Percentiles rank a stretch among this genome's conserved stretches.
These are phyloP conservation scores for Kernera saxatilis DNA, from an alignment of 345 rosid genomes.

Conservation along the genomic window DNA sequence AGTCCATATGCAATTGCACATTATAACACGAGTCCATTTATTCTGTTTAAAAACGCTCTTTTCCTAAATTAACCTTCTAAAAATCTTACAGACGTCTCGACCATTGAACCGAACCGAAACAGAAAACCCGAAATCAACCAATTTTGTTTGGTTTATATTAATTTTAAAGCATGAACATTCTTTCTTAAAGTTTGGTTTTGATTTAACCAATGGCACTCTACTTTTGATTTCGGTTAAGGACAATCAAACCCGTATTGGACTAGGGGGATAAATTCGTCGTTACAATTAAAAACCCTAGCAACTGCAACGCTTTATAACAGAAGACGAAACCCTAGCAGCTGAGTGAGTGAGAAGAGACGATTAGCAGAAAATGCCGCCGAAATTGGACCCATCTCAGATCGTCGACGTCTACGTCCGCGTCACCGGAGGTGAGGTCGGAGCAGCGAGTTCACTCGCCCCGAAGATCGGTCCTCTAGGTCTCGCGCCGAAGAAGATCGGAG, in stretches of 20 bases:
- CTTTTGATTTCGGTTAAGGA: background rate
- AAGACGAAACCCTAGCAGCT: slow-evolving; percentile 17
- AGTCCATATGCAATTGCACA: no score
- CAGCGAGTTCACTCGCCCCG: slow-evolving; percentile 61
- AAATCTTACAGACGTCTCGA: background rate
- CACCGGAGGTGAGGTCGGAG: slow-evolving; percentile 69
- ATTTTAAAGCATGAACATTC: no score
- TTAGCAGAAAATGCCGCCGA: slow-evolving; percentile 49
- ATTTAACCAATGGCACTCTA: background rate
- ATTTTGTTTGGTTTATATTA: no score
- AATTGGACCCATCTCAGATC: slow-evolving; percentile 58
- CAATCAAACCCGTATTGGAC: background rate
- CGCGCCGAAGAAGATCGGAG: slow-evolving; percentile 78
- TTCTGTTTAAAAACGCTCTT: no score
- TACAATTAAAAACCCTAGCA: background rate
- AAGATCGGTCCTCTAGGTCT: slow-evolving; percentile 77
- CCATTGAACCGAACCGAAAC: background rate
- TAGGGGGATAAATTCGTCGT: background rate
- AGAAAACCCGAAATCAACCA: background rate
- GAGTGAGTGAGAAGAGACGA: background rate
- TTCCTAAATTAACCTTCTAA: background rate
- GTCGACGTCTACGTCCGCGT: slow-evolving; percentile 65
- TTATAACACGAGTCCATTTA: no score
- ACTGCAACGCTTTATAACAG: background rate
- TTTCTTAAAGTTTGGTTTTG: background rate